Base-by-base conservation (phyloP, 83 land plant species). In the Picea engelmannii region DNA sequence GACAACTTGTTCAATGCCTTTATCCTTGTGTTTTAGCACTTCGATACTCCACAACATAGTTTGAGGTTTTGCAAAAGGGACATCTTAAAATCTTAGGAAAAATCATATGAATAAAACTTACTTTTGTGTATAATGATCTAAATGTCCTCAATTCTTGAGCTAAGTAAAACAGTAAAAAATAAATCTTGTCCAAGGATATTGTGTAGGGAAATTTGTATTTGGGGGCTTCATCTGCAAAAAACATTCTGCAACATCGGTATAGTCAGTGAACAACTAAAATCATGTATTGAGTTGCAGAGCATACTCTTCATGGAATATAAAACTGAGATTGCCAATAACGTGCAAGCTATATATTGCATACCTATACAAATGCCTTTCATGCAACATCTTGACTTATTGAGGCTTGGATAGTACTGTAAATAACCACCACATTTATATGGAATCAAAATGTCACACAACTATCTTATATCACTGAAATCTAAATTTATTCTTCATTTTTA, bases 321-420 rank as follows among this genome's bases (percentile, higher is more conserved):
- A 44, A 44, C 9, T 44, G 49, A 44, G 49, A 44, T 44, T 44
- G 49, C 58, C 49, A 21, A 40, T 52, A 17, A 42, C 11, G n/a
- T 81, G 16, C 82, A 55, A 42, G 61, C 21, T 78, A 35, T 66
- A 68, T 69, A 81, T 15, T 40, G 20, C n/a, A 62, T 82, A 96
- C 95, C 96, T 87, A 96, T 96, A 78, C 97, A 96, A 61, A 96
- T 96, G 85, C 99, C 91, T 90, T 96, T 96, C 84, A 86, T 83
- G 87, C 97, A 96, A 76, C 97, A 96, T 85, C 91, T 96, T 83
- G 96, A 94, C 21, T 96, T 84, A 70, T 96, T 94, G 75, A 96
- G 93, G 79, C 95, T 96, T 59, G 99, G 99, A 90, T 96, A 96
- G 67, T 89, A 90, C 99, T 94, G 84, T 42, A 80, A 74, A 59